These are phyloP conservation scores for Fragaria vesca DNA, from an alignment of 306 rosid genomes.

Conservation along the genomic window DNA sequence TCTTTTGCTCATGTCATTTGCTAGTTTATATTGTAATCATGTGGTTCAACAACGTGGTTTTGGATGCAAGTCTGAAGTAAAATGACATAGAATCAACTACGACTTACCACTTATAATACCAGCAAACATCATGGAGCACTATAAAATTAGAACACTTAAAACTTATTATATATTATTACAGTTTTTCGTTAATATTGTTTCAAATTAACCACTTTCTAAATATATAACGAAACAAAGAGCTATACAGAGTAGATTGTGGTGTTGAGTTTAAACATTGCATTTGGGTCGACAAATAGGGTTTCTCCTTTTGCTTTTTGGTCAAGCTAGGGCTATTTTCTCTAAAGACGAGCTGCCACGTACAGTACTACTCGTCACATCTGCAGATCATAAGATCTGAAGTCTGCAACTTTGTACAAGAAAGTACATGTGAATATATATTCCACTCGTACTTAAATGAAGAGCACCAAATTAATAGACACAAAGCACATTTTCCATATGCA, in stretches of 20 bases:
- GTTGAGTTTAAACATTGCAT: not conserved
- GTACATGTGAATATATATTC: not conserved
- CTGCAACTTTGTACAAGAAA: not conserved
- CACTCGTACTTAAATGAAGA: not conserved
- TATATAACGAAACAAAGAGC: too few species aligned
- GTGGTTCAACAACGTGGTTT: not conserved
- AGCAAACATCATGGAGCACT: not conserved
- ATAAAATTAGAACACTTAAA: too few species aligned
- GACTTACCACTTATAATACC: not conserved
- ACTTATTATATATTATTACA: too few species aligned
- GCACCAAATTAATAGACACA: not conserved
- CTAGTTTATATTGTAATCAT: not conserved
- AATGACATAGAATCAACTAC: not conserved
- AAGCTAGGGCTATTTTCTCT: not conserved
- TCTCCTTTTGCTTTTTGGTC: not conserved
- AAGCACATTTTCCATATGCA: not conserved
- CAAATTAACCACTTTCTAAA: too few species aligned
- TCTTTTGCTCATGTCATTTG: not conserved
- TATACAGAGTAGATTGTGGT: not conserved
- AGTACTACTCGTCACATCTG: slow-evolving; percentile 6
- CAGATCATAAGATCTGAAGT: not conserved
- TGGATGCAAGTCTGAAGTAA: not conserved
- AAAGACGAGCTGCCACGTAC: not conserved
- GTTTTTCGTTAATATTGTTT: too few species aligned
- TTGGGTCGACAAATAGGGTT: not conserved